Evolutionary conservation across 106 monocot species (phyloP).

Genomic region (Dendrobium catenatum): DNA sequence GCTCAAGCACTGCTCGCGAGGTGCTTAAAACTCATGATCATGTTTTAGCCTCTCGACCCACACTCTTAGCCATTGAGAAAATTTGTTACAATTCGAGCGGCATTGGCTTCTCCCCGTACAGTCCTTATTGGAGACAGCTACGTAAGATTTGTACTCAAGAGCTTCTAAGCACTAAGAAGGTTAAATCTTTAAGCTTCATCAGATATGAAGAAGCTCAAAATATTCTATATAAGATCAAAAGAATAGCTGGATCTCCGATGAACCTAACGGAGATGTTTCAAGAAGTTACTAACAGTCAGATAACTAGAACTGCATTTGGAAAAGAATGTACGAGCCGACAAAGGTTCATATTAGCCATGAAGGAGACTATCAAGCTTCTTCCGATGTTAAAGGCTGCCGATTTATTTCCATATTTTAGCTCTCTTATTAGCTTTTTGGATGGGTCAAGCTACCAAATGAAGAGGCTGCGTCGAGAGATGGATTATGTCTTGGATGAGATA

Average conservation of each 20-base stretch:
- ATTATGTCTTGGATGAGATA: constrained; percentile 8
- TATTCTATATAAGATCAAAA: neutral
- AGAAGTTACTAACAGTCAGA: too few species aligned
- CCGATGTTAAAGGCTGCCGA: neutral
- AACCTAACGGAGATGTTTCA: too few species aligned
- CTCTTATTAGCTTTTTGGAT: neutral
- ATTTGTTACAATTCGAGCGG: neutral
- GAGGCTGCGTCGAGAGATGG: neutral
- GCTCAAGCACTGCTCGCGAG: neutral
- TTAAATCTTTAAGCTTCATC: neutral
- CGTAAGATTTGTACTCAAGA: neutral
- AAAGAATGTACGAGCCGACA: too few species aligned
- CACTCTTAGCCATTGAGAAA: neutral
- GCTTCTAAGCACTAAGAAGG: constrained; percentile 3
- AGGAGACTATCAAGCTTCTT: neutral
- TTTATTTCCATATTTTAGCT: neutral
- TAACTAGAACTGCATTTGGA: too few species aligned
- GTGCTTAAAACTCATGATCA: constrained; percentile 14
- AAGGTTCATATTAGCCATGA: too few species aligned
- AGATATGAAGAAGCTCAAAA: neutral
- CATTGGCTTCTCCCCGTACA: neutral
- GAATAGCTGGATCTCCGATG: too few species aligned
- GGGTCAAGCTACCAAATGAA: neutral
- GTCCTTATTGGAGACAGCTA: constrained; percentile 7
- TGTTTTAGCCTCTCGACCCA: constrained; percentile 2